These are phyloP conservation scores for Dissophora globulifera DNA, from an alignment of 192 early-diverging fungal species.

Conservation along the genomic window DNA sequence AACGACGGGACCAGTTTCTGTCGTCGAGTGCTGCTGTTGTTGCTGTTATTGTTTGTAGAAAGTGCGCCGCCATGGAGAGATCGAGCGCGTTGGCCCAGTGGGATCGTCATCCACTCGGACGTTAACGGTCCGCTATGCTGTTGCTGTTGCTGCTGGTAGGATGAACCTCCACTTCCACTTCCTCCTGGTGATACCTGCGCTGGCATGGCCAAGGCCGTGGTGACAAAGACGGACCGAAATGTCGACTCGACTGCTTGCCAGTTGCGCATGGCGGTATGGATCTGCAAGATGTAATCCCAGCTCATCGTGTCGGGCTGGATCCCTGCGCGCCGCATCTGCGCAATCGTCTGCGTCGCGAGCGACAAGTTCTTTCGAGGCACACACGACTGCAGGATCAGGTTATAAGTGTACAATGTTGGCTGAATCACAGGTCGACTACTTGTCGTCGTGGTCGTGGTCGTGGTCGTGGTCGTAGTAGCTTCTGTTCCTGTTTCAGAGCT, in stretches of 20 bases:
- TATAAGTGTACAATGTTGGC: conserved; percentile 37
- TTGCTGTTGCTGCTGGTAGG: neutral
- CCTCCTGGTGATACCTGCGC: too few species aligned
- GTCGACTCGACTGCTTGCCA: conserved; percentile 38
- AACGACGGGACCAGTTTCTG: conserved; percentile 30
- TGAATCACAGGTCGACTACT: neutral
- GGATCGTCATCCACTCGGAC: conserved; percentile 22
- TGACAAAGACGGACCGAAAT: conserved; percentile 26
- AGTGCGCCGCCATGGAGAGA: conserved; percentile 32
- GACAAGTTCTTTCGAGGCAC: conserved; percentile 38
- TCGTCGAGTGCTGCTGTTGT: neutral
- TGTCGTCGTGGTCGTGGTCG: too few species aligned
- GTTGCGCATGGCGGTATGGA: conserved; percentile 39
- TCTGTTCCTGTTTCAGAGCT: too few species aligned
- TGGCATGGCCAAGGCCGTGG: neutral
- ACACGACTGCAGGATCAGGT: conserved; percentile 39
- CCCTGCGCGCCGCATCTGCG: conserved; percentile 30
- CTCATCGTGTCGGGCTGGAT: conserved; percentile 42
- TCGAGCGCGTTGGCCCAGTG: conserved; percentile 26
- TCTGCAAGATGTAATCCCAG: conserved; percentile 44
- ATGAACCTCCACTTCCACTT: too few species aligned
- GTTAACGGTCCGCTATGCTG: neutral
- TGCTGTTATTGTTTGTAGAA: neutral
- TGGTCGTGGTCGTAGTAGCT: too few species aligned
- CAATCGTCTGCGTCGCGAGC: conserved; percentile 33